Evolutionary conservation across 441 rosid genomes (phyloP), one percentile per base, ranked within the genome.

Genomic region (Aleurites moluccanus): DNA sequence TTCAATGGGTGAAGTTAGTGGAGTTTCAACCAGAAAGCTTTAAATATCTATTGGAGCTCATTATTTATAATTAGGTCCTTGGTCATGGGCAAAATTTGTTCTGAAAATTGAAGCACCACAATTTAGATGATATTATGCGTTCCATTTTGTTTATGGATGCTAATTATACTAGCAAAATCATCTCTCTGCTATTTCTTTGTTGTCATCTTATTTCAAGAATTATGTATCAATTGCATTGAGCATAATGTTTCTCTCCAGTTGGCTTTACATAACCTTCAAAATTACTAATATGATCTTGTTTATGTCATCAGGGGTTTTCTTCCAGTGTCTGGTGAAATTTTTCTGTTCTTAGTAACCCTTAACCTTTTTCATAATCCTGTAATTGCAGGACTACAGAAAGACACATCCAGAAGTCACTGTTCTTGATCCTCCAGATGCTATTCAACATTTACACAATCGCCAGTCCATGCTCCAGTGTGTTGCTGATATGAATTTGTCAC

Each of bases 341-440:
- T 15, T 52, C 45, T 23, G n/a, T 14, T 18, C 9, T 16, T 14
- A 45, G 21, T 28, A 44, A 57, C 21, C 8, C 18, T 68, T 38
- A 57, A 60, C 70, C n/a, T n/a, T 74, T 61, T 4, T 38, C 7
- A 38, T 45, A 62, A 62, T 30, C 40, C 28, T 74, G 53, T 25
- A 64, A 52, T 68, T 85, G 77, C 75, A 90, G 94, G 93, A 92
- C 20, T 90, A 90, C 73, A 72, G 91, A 78, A 79, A 64, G 73
- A 79, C 88, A 64, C 90, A 92, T 76, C 93, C 93, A 21, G 91
- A 88, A 78, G 94, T 93, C 75, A 90, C 92, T 62, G 96, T 93
- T 73, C 97, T 93, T 59, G 98, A 93, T 88, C 98, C 98, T 73
- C 98, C 97, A 47, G 92, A 88, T 86, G 92, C 98, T 25, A 93